Evolutionary conservation across 352 stramenopile species (phyloP).

Genomic region (Phytophthora ramorum): DNA sequence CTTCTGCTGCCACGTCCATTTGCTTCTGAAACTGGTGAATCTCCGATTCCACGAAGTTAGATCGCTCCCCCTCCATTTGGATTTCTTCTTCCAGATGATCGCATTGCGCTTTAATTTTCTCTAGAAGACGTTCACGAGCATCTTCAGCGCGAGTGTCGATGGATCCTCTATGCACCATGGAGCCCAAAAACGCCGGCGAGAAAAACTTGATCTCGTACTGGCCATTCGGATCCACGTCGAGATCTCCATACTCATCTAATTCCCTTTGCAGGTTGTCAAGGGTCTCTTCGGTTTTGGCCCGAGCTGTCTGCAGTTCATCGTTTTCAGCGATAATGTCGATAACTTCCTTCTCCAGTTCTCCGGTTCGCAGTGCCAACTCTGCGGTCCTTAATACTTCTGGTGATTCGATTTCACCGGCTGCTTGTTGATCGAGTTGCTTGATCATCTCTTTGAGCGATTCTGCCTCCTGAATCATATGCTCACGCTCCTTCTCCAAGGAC

Average conservation of each 20-base stretch:
- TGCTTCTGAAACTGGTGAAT: constrained; percentile 74
- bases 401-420: constrained; percentile 64
- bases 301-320: constrained; percentile 59
- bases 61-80: constrained; percentile 61
- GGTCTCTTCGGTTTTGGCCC: constrained; percentile 57
- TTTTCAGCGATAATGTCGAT: constrained; percentile 77
- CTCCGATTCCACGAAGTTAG: constrained; percentile 62
- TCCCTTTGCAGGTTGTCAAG: constrained; percentile 72
- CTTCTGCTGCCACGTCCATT: constrained; percentile 67
- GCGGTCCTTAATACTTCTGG: constrained; percentile 65
- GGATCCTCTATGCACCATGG: constrained; percentile 62
- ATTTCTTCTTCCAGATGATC: constrained; percentile 69
- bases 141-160: constrained; percentile 71
- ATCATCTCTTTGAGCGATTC: constrained; percentile 63
- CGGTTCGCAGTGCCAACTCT: constrained; percentile 60
- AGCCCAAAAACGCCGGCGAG: constrained; percentile 68
- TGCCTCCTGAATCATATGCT: constrained; percentile 62
- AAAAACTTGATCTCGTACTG: constrained; percentile 74
- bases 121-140: constrained; percentile 61
- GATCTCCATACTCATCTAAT: constrained; percentile 67
- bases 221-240: constrained; percentile 49
- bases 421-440: constrained; percentile 66
- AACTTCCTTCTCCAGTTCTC: constrained; percentile 75
- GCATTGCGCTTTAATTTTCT: constrained; percentile 59
- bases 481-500: constrained; percentile 64